Evolutionary conservation across 495 filamentous ascomycete genomes (phyloP).

Genomic region (Lophium mytilinum): DNA sequence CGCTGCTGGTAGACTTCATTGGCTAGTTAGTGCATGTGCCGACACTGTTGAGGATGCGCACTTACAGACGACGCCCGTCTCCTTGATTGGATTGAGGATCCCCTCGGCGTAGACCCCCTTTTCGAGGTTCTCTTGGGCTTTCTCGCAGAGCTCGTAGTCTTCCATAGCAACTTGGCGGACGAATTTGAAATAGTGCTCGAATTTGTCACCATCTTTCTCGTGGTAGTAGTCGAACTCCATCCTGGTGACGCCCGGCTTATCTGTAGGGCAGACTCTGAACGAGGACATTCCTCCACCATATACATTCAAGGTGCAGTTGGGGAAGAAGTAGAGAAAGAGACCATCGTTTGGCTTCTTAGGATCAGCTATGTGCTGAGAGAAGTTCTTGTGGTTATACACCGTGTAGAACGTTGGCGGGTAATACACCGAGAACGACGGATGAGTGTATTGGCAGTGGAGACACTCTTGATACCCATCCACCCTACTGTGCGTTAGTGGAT

Average conservation of each 20-base stretch:
- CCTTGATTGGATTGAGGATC: conserved; percentile 50
- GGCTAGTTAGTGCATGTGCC: neutral
- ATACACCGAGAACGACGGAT: conserved; percentile 50
- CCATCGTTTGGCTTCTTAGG: conserved; percentile 48
- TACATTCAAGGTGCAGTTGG: conserved; percentile 53
- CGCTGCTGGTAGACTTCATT: conserved; percentile 46
- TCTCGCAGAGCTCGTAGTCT: conserved; percentile 54
- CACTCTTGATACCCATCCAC: conserved; percentile 58
- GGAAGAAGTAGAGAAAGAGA: conserved; percentile 55
- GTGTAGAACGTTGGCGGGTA: conserved; percentile 53
- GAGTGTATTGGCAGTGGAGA: conserved; percentile 56
- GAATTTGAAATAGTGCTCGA: conserved; percentile 53
- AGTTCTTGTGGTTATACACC: conserved; percentile 50
- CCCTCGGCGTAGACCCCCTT: conserved; percentile 52
- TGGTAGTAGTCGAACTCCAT: conserved; percentile 62
- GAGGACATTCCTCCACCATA: conserved; percentile 55
- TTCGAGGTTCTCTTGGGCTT: conserved; percentile 48
- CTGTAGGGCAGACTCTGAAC: conserved; percentile 50
- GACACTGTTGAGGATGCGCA: conserved; percentile 1
- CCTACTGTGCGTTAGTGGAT: conserved; percentile 5
- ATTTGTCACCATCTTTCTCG: conserved; percentile 44
- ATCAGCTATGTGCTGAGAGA: conserved; percentile 51
- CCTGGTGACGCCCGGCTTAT: conserved; percentile 44
- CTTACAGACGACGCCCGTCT: conserved; percentile 50
- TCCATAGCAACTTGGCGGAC: conserved; percentile 53